Base-by-base conservation (phyloP, 2,329 filamentous ascomycete species). In the Neoscytalidium dimidiatum region DNA sequence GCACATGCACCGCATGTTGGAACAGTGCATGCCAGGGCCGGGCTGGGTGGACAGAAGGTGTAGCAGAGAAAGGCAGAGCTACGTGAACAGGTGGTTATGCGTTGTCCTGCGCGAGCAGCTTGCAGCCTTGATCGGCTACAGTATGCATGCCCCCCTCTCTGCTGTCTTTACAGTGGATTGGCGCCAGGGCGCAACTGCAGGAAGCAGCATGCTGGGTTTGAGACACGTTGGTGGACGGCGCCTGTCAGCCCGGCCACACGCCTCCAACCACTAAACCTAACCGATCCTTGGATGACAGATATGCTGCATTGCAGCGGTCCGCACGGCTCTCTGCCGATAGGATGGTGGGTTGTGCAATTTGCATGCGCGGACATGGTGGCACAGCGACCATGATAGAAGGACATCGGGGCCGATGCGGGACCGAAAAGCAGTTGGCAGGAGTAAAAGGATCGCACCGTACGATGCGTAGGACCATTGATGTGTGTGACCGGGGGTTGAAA, bases 401-500 rank as follows among this genome's bases (percentile, higher is more conserved):
- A n/a, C 17, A 8, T 3, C 14, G 49, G n/a, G 49, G 17, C 28
- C 14, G 28, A 33, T 7, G 23, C 46, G 14, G 46, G 8, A 11
- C 21, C 52, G 31, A 43, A 26, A 41, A 41, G 52, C 51, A 33
- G 28, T 35, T 19, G 11, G 13, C 8, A 51, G 26, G 43, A 48
- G 43, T n/a, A n/a, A 17, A n/a, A 33, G 29, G 19, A 19, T 14
- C 9, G 29, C 28, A 33, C 4, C 2, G 29, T 7, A 29, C 17
- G 46, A n/a, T 49, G 49, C 49, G 17, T 29, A 49, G 46, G 13
- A 13, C 11, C 8, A 23, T 46, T 21, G 8, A 31, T 28, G 61
- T 52, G 61, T 63, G 48, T 63, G 48, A 63, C 61, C 49, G 61
- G 61, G 61, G 48, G 61, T 63, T 46, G 49, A 63, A 63, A 63